phyloP scores from a whole-genome alignment of 2,329 filamentous ascomycete genomes.

The Colletotrichum limetticola region DNA sequence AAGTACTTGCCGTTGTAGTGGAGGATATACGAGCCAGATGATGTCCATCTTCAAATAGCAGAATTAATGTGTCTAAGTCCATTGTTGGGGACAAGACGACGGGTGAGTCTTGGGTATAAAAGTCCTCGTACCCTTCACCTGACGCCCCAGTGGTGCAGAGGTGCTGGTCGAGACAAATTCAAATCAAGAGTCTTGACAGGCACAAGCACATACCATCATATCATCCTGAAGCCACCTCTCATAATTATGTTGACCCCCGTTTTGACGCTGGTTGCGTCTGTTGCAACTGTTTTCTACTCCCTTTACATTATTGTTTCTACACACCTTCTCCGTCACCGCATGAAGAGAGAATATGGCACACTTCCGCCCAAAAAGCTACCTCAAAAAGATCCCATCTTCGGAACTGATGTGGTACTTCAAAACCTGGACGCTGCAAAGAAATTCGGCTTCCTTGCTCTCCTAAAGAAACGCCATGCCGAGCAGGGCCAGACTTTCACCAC shows the following conservation, averaged over 20 bases:
- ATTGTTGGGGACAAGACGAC: not conserved
- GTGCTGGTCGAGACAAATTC: not conserved
- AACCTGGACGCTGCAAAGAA: slow-evolving; percentile 18
- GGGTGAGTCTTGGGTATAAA: not conserved
- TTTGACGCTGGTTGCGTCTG: slow-evolving; percentile 11
- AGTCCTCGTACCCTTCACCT: not conserved
- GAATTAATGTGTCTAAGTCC: not conserved
- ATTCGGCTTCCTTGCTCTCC: slow-evolving; percentile 13
- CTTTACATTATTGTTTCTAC: slow-evolving; percentile 17
- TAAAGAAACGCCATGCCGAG: slow-evolving; percentile 7
- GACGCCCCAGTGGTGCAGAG: not conserved
- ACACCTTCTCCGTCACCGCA: slow-evolving; percentile 17
- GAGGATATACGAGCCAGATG: not conserved
- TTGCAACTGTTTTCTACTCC: slow-evolving; percentile 13
- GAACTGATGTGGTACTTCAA: slow-evolving; percentile 14
- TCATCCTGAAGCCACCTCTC: not conserved
- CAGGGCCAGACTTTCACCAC: slow-evolving; percentile 23
- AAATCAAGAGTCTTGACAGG: not conserved
- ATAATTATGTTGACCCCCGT: slow-evolving; percentile 7
- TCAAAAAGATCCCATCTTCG: slow-evolving; percentile 14
- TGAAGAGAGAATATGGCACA: slow-evolving; percentile 19
- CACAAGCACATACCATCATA: not conserved
- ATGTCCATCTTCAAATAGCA: not conserved
- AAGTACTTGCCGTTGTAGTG: not conserved
- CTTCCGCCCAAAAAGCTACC: slow-evolving; percentile 18